Conservation (phyloP, 2,329 filamentous ascomycete genomes). For the Clonostachys chloroleuca region DNA sequence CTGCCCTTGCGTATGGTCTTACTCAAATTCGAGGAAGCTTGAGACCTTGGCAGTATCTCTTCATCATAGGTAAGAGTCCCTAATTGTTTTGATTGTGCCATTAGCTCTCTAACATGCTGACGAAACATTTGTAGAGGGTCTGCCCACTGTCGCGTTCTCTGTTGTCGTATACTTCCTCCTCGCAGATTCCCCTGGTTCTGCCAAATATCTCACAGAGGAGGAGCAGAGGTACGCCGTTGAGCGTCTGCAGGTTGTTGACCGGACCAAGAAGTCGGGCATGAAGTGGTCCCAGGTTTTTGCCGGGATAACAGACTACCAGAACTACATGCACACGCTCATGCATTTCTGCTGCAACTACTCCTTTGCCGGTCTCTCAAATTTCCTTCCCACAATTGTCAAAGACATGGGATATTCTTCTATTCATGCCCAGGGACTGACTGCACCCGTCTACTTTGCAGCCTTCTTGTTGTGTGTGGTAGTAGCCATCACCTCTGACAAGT, state of each 20-base stretch:
- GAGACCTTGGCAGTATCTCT: slow-evolving; percentile 60
- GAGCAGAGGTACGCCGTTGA: slow-evolving; percentile 18
- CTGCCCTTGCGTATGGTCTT: slow-evolving; percentile 61
- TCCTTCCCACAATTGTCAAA: slow-evolving; percentile 32
- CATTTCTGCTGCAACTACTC: slow-evolving; percentile 31
- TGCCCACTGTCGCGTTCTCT: slow-evolving; percentile 50
- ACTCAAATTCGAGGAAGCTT: slow-evolving; percentile 50
- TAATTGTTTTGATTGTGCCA: slow-evolving; percentile 11
- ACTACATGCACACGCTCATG: slow-evolving; percentile 25
- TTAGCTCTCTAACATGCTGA: no score
- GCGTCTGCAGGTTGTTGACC: slow-evolving; percentile 7
- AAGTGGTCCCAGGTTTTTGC: slow-evolving; percentile 17
- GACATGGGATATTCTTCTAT: slow-evolving; percentile 31
- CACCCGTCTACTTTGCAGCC: slow-evolving; percentile 31
- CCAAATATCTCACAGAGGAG: slow-evolving; percentile 33
- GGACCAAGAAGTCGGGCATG: slow-evolving; percentile 1
- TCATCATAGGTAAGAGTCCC: slow-evolving; percentile 39
- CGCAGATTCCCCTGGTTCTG: slow-evolving; percentile 47
- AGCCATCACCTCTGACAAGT: slow-evolving; percentile 26
- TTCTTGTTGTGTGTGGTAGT: slow-evolving; percentile 24
- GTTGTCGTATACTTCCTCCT: slow-evolving; percentile 38
- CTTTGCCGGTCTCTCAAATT: slow-evolving; percentile 31
- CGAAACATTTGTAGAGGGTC: slow-evolving; percentile 40
- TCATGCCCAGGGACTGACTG: slow-evolving; percentile 31
- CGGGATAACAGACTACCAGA: slow-evolving; percentile 25